Evolutionary conservation across 2,329 filamentous ascomycete genomes (phyloP).

Genomic region (Pseudogymnoascus sp.): DNA sequence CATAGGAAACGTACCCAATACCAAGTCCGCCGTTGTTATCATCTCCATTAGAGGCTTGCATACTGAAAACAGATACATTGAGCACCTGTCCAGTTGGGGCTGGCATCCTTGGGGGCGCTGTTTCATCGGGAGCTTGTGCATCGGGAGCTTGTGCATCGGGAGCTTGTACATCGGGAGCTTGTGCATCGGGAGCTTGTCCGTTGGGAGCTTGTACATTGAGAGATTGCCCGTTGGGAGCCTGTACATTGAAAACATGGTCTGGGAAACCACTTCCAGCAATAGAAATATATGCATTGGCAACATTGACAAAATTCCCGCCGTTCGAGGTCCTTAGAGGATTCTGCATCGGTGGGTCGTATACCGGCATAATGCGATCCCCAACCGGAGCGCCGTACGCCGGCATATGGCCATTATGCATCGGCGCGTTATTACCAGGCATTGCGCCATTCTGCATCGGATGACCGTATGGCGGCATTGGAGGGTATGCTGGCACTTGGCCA

Average conservation of each 20-base stretch:
- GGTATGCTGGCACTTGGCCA: background rate
- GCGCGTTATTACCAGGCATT: background rate
- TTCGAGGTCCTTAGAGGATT: background rate
- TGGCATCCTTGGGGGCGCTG: background rate
- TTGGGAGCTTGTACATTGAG: background rate
- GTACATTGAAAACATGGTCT: background rate
- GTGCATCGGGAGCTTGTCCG: background rate
- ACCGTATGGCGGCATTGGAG: background rate
- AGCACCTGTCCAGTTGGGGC: background rate
- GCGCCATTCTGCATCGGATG: background rate
- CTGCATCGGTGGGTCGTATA: background rate
- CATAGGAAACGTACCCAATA: background rate
- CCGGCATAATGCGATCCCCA: background rate
- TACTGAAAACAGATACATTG: background rate
- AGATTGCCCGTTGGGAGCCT: background rate
- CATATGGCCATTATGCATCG: background rate
- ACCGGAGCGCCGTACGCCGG: background rate
- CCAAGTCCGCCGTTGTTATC: background rate
- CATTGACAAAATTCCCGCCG: background rate
- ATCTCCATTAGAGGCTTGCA: background rate
- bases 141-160: background rate
- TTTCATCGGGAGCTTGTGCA: background rate
- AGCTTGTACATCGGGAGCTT: background rate
- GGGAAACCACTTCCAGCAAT: background rate
- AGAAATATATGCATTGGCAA: background rate